These are phyloP conservation scores for Leccinum boreale DNA, from an alignment of 768 basidiomycete genomes.

Conservation along the genomic window DNA sequence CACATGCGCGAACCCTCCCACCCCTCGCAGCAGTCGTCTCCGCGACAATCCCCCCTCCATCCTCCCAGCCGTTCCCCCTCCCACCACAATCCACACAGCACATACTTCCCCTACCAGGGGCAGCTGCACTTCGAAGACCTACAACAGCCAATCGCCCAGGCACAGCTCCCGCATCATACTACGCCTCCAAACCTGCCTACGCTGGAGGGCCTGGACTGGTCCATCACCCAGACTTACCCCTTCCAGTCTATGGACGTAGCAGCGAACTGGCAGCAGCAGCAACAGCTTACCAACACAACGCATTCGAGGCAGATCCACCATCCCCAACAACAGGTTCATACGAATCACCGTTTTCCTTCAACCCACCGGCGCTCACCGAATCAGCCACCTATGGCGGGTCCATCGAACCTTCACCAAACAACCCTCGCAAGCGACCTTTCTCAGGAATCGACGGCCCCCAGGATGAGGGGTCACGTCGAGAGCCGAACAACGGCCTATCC, in stretches of 20 bases:
- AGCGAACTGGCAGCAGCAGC: constrained; percentile 37
- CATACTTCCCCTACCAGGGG: constrained; percentile 56
- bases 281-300: constrained; percentile 28
- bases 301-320: constrained; percentile 32
- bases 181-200: constrained; percentile 46
- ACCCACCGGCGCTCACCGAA: constrained; percentile 55
- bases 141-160: constrained; percentile 62
- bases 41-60: constrained; percentile 55
- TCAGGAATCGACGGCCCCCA: constrained; percentile 48
- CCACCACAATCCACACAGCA: constrained; percentile 43
- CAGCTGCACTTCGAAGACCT: constrained; percentile 54
- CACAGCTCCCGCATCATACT: constrained; percentile 68
- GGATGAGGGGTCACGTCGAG: constrained; percentile 43
- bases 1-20: constrained; percentile 56
- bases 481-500: constrained; percentile 27
- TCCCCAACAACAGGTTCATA: constrained; percentile 31
- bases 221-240: constrained; percentile 43
- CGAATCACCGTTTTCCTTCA: constrained; percentile 80
- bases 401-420: constrained; percentile 35
- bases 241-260: constrained; percentile 39
- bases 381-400: constrained; percentile 29
- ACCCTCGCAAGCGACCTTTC: constrained; percentile 64
- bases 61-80: constrained; percentile 38
- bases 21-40: constrained; percentile 76
- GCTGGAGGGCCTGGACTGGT: constrained; percentile 52